Evolutionary conservation across 1,284 basidiomycete species (phyloP), one percentile per base, ranked within the genome.

Genomic region (Sanguinoderma infundibulare): DNA sequence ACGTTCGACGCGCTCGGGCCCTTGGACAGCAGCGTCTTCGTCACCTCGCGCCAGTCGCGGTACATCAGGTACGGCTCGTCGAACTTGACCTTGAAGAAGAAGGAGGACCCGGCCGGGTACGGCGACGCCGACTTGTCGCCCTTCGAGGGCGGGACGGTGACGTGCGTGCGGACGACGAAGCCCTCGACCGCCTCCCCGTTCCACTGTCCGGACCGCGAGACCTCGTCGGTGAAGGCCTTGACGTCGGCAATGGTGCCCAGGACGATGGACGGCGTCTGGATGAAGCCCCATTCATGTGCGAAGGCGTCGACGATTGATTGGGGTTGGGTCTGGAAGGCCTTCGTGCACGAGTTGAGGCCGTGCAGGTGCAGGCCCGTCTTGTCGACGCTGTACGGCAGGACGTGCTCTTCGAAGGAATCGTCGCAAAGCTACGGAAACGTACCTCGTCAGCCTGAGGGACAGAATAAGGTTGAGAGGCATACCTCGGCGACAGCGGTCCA

Each of bases 21-120:
- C 67, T 78, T 75, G 1, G 81, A 77, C 6, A 98, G 80, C 34
- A 97, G 79, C 20, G 75, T 79, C 71, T 95, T 92, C 7, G 98
- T 98, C 53, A 97, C 83, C 77, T 99, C 98, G 57, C 98, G 83
- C 96, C 96, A 99, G 73, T 98, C 94, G 53, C 98, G 89, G 77
- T 98, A 98, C 88, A 98, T 97, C 80, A 98, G 89, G 74, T 99
- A 99, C 0, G 97, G 97, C 74, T 99, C 95, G 75, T 98, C 96
- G 74, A 98, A 99, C 75, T 99, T 99, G 79, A 99, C 86, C 75
- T 99, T 99, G 89, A 98, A 99, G 83, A 99, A 98, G 82, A 98
- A 98, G 0, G 94, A 90, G 6, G 93, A 89, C 15, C 92, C 92
- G 0, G 89, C 77, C 0, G 80, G 75, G 72, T 96, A 96, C 0